Conservation (phyloP, 2,329 filamentous ascomycete genomes). For the Xylaria sp. region DNA sequence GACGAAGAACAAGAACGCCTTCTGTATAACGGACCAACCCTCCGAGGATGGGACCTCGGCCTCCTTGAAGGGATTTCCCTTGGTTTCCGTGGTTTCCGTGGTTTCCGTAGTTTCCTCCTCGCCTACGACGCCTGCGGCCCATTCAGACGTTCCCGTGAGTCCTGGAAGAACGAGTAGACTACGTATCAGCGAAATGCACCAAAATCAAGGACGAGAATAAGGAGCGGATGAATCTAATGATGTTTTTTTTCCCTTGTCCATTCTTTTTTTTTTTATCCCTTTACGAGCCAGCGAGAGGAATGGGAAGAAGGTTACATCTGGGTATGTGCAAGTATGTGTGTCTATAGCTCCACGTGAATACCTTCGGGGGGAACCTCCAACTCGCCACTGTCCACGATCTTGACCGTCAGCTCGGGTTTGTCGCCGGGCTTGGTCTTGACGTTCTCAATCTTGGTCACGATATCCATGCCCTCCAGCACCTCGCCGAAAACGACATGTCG, state of each 20-base stretch:
- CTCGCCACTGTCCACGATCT: constrained; percentile 86
- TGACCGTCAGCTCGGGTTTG: constrained; percentile 75
- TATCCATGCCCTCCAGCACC: constrained; percentile 84
- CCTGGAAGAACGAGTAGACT: constrained; percentile 40
- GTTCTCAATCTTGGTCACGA: constrained; percentile 82
- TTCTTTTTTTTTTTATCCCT: constrained; percentile 14
- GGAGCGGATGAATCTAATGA: constrained; percentile 45
- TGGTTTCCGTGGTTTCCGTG: not conserved
- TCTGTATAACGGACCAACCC: constrained; percentile 59
- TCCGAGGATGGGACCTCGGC: constrained; percentile 33
- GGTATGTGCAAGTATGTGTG: constrained; percentile 49
- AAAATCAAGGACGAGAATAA: constrained; percentile 46
- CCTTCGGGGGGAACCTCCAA: constrained; percentile 86
- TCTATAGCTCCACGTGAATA: constrained; percentile 90
- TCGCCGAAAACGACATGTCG: constrained; percentile 89
- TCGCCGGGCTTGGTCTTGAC: constrained; percentile 72
- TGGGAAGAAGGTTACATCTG: constrained; percentile 38
- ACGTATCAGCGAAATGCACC: constrained; percentile 46
- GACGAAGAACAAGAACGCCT: constrained; percentile 61
- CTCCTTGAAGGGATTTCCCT: constrained; percentile 17
- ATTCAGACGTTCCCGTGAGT: constrained; percentile 52
- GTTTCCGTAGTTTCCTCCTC: constrained; percentile 43
- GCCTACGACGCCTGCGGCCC: constrained; percentile 51
- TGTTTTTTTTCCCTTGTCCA: constrained; percentile 21
- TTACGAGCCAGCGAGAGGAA: constrained; percentile 41